Evolutionary conservation across 371 early-diverging fungal species (phyloP).

Genomic region (Amoeboradix gromovi): DNA sequence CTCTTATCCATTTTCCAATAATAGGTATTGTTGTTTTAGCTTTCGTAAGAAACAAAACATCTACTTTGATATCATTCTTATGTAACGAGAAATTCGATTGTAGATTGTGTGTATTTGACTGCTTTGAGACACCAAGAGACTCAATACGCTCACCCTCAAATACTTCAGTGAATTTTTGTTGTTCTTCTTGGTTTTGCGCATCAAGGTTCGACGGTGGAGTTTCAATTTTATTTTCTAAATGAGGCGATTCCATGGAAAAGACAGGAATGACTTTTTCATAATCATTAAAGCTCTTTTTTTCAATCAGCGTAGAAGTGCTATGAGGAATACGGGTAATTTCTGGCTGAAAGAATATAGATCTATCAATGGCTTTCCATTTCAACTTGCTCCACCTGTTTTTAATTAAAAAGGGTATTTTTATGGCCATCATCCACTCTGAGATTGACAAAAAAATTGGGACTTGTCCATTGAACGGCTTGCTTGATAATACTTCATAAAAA

Average conservation of each 20-base stretch:
- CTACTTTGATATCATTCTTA: background rate
- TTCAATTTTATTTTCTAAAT: background rate
- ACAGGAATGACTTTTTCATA: background rate
- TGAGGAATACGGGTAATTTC: background rate
- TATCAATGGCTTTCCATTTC: background rate
- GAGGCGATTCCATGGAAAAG: background rate
- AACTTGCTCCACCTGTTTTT: background rate
- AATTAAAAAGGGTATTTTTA: background rate
- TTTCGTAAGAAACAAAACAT: background rate
- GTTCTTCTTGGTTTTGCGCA: background rate
- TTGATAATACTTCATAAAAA: background rate
- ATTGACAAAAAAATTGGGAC: background rate
- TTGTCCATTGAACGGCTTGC: background rate
- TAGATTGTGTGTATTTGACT: background rate
- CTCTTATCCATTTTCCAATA: background rate
- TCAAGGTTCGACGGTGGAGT: background rate
- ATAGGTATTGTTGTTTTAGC: background rate
- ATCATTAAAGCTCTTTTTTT: background rate
- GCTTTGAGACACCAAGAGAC: background rate
- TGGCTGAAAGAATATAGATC: background rate
- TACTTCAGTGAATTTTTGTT: background rate
- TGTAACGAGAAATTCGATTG: background rate
- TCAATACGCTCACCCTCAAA: background rate
- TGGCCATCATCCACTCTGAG: background rate
- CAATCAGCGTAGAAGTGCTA: background rate